phyloP scores from a whole-genome alignment of 345 rosid genomes.

The Lumnitzera racemosa region DNA sequence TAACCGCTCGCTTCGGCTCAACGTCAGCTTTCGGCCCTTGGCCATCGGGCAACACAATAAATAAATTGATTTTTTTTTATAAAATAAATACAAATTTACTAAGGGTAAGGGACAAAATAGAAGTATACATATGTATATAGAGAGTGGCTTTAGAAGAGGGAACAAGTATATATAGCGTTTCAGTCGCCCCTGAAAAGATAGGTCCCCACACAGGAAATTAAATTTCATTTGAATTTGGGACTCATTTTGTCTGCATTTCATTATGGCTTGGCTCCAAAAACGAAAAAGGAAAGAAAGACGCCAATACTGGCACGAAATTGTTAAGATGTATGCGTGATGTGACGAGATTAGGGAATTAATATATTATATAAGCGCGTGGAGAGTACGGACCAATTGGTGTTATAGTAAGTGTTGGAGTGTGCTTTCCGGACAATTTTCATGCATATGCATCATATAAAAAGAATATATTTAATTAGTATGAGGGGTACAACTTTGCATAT shows the following conservation, averaged over 20 bases:
- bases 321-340: background rate
- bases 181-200: background rate
- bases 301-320: background rate
- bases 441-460: no score
- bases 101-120: no score
- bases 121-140: background rate
- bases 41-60: constrained; percentile 25
- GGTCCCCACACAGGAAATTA: background rate
- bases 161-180: constrained; percentile 25
- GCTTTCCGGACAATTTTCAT: no score
- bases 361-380: no score
- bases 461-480: no score
- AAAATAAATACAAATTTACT: background rate
- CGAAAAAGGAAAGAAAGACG: background rate
- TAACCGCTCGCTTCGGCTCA: constrained; percentile 68
- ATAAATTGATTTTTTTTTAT: no score
- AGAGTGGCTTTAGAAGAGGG: constrained; percentile 10
- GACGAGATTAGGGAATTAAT: no score
- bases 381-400: no score
- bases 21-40: constrained; percentile 63
- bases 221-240: constrained; percentile 53
- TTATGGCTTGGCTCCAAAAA: background rate
- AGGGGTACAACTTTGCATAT: no score
- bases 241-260: constrained; percentile 46
- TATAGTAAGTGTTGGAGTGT: no score